Conservation (phyloP, 345 rosid species). For the Dipteronia sinensis region DNA sequence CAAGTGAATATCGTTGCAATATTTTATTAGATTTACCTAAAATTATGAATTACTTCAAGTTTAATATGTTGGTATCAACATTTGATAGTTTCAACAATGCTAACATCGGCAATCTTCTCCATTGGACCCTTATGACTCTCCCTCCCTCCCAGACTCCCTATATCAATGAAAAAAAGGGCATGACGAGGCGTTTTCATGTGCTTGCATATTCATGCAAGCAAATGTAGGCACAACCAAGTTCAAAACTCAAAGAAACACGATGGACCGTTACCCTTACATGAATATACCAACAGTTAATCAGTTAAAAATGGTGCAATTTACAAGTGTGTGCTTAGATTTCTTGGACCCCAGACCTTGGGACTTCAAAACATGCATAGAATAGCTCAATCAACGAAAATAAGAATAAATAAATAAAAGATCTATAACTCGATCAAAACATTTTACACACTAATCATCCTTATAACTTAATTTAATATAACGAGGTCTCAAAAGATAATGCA, state of each 20-base stretch:
- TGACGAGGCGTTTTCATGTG: not conserved
- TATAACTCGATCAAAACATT: not conserved
- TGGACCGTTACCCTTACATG: not conserved
- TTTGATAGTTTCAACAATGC: not conserved
- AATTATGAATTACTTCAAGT: not conserved
- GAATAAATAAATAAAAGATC: not conserved
- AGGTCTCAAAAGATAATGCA: too few species aligned
- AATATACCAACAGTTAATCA: not conserved
- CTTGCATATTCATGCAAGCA: not conserved
- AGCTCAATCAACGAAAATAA: not conserved
- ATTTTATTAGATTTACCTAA: not conserved
- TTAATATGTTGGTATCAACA: not conserved
- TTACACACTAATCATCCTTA: not conserved
- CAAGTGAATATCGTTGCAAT: not conserved
- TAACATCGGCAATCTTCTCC: not conserved
- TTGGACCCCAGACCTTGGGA: too few species aligned
- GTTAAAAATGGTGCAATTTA: not conserved
- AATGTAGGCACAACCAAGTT: not conserved
- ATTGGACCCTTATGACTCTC: not conserved
- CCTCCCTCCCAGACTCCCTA: not conserved
- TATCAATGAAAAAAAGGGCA: not conserved
- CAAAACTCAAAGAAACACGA: not conserved
- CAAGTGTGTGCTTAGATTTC: not conserved
- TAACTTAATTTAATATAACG: too few species aligned
- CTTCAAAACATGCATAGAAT: not conserved